These are phyloP conservation scores for Populus nigra DNA, from an alignment of 345 rosid genomes.

Conservation along the genomic window DNA sequence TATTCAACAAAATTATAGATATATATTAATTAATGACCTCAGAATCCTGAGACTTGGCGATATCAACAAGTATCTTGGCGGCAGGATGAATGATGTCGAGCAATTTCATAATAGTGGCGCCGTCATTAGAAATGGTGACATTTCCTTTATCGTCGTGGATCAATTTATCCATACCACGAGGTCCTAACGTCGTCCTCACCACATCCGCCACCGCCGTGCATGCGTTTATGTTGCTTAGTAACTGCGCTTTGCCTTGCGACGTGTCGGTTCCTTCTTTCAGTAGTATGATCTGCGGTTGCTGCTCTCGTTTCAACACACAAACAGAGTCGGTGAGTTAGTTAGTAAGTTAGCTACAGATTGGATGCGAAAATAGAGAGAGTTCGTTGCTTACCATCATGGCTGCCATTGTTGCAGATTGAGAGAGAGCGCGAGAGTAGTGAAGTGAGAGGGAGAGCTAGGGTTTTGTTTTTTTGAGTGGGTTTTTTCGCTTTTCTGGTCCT, in stretches of 20 bases:
- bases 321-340: neutral
- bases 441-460: slow-evolving; percentile 1
- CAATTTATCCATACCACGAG: slow-evolving; percentile 97
- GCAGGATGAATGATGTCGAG: slow-evolving; percentile 96
- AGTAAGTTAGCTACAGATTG: neutral
- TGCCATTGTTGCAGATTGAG: slow-evolving; percentile 24
- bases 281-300: slow-evolving; percentile 99
- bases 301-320: slow-evolving; percentile 18
- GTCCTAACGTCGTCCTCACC: slow-evolving; percentile 91
- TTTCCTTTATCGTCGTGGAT: slow-evolving; percentile 92
- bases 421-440: neutral
- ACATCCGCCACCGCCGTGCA: slow-evolving; percentile 89
- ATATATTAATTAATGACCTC: slow-evolving; percentile 48
- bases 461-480: neutral
- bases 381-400: slow-evolving; percentile 31
- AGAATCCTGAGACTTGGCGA: slow-evolving; percentile 98
- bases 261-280: slow-evolving; percentile 97
- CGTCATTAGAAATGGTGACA: slow-evolving; percentile 97
- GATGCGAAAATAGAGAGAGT: neutral
- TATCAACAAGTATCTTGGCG: slow-evolving; percentile 97
- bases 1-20: neutral
- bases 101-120: slow-evolving; percentile 97
- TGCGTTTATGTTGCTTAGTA: slow-evolving; percentile 93
- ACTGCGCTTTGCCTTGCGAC: slow-evolving; percentile 95
- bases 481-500: neutral